Base-by-base conservation (phyloP, 164 flowering plant species). In the Protea cynaroides region DNA sequence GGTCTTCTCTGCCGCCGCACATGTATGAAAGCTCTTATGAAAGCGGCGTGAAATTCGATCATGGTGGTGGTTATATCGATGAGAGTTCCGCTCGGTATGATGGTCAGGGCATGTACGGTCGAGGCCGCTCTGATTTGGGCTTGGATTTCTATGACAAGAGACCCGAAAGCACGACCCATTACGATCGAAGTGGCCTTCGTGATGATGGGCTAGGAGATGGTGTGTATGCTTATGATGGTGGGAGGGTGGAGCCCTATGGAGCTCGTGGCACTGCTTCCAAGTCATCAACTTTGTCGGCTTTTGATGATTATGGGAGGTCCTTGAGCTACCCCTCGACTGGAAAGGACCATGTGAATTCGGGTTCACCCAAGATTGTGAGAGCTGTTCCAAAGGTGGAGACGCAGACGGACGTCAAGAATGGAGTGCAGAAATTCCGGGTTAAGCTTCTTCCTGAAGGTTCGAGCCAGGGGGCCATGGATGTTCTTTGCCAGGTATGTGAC, bases 251-350 rank as follows among this genome's bases (percentile, higher is more conserved):
- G 84, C 96, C 96, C 0, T 94, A 88, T 61, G 94, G 98, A 22
- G 88, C 96, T 23, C 78, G 92, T 19, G 98, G 96, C 12, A 88
- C 97, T 0, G 75, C 74, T 13, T 64, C 87, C 2, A 88, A 88
- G 76, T 89, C 88, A 2, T 86, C 93, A 0, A 78, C 75, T 0
- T 91, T 79, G 80, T 61, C 83, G 1, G 47, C 56, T 37, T 93
- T 94, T 63, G 98, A 94, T 80, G 98, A 94, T 78, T 94, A 87
- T 69, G 97, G 98, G 54, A 83, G 98, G 78, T 65, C 96, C 1
- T 60, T 74, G 55, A 72, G 76, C 59, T 40, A 65, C 40, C 22
- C 70, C 40, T 25, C 70, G 15, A 56, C 76, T 11, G 71, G 65
- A 61, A 76, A 71, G 36, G 69, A 80, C 66, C 65, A 72, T 65